Base-by-base conservation (phyloP, 139 green algal species). In the Trebouxia sp. region DNA sequence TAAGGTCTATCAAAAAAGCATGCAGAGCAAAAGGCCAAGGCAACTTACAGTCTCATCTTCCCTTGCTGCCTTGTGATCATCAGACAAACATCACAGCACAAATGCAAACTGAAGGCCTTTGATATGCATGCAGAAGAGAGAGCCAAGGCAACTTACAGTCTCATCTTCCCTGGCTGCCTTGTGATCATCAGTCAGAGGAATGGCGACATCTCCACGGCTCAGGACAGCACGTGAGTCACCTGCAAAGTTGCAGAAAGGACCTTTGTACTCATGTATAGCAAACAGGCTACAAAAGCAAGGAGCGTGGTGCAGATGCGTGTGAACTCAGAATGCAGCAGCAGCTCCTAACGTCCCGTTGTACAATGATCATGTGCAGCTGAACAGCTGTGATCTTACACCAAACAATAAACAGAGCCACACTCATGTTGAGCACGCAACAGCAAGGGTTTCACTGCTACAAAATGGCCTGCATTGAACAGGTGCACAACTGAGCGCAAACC, bases 181-280 rank as follows among this genome's bases (percentile, higher is more conserved):
- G 85, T 97, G 92, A 75, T 97, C 92, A 38, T 88, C 85, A 5
- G 88, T 95, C 50, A 97, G 79, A 17, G 87, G 72, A 42, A 92
- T 74, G 0, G 88, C 93, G 50, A 72, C 74, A 26, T 83, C 87
- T 22, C 76, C 55, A 10, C 93, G 83, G 45, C 87, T 92, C 45
- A 97, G 80, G 58, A 97, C 91, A 0, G 91, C 91, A 20, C 94
- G 84, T 5, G 91, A 96, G 84, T 97, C 94, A 22, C 93, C 91
- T 91, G 87, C 37, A 85, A 22, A 0, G n/a, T n/a, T n/a, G 35
- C 28, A 50, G 66, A 47, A 76, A 15, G 8, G 9, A 20, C 8
- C n/a, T 47, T 37, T 51, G 14, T 12, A 76, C 39, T 48, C n/a
- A n/a, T n/a, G n/a, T n/a, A n/a, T n/a, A 3, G 14, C 66, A 6